Evolutionary conservation across 73 alveolate genomes (phyloP).

Genomic region (Symbiodinium natans): DNA sequence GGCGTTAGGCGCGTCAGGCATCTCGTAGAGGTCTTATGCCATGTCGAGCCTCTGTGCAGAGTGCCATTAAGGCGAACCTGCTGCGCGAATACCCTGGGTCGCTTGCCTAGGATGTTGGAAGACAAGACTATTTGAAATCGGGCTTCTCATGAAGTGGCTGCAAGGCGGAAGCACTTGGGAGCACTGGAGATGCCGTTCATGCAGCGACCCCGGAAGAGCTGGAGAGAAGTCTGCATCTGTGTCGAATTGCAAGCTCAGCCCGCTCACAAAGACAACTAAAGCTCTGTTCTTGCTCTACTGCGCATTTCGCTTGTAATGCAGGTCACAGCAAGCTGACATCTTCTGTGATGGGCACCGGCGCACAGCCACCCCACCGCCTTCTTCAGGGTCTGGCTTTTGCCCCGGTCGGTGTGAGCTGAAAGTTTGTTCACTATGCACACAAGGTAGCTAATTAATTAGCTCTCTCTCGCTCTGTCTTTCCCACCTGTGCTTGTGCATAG

Average conservation of each 20-base stretch:
- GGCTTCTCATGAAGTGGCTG: too few relatives aligned
- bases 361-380: neutral
- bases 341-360: neutral
- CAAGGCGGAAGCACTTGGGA: slow-evolving; percentile 5
- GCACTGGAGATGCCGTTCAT: neutral
- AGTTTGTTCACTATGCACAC: too few relatives aligned
- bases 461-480: too few relatives aligned
- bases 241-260: too few relatives aligned
- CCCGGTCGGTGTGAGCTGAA: too few relatives aligned
- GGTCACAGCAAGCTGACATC: slow-evolving; percentile 1
- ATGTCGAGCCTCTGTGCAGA: too few relatives aligned
- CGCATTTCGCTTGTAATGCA: neutral
- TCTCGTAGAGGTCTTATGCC: neutral
- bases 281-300: too few relatives aligned
- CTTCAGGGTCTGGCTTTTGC: neutral
- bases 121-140: too few relatives aligned
- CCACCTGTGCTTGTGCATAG: too few relatives aligned
- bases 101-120: neutral
- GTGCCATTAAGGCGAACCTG: neutral
- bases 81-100: slow-evolving; percentile 6
- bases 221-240: too few relatives aligned
- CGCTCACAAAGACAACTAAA: too few relatives aligned
- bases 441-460: too few relatives aligned
- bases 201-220: neutral
- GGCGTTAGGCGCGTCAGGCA: neutral